Evolutionary conservation across 2,329 filamentous ascomycete genomes (phyloP).

Genomic region (Aureobasidium uvarum): DNA sequence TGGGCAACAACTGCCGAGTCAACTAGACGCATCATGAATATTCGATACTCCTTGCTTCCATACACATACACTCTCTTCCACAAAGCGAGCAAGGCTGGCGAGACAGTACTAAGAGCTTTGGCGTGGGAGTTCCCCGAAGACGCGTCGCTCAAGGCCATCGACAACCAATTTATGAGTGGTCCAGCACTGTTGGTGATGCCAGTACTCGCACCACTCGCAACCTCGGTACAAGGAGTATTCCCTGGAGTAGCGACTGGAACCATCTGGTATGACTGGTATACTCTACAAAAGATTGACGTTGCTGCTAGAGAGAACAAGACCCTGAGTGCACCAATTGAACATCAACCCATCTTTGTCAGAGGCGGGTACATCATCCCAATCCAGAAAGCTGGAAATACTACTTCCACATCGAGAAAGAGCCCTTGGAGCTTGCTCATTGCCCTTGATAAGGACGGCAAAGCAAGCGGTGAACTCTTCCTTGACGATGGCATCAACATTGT

Average conservation of each 20-base stretch:
- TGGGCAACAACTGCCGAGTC: constrained; percentile 34
- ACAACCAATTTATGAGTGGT: constrained; percentile 36
- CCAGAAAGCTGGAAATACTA: constrained; percentile 33
- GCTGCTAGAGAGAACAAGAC: constrained; percentile 34
- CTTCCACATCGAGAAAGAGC: constrained; percentile 29
- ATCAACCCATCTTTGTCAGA: constrained; percentile 32
- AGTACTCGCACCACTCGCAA: constrained; percentile 32
- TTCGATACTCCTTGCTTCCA: constrained; percentile 33
- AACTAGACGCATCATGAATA: constrained; percentile 34
- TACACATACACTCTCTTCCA: constrained; percentile 37
- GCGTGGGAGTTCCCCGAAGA: constrained; percentile 36
- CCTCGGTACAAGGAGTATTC: constrained; percentile 34
- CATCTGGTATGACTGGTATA: constrained; percentile 36
- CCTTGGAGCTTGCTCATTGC: constrained; percentile 34
- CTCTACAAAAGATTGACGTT: constrained; percentile 30
- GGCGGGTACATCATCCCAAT: constrained; percentile 34
- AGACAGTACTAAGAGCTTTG: constrained; percentile 33
- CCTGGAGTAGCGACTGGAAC: constrained; percentile 33
- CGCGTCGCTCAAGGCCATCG: constrained; percentile 31
- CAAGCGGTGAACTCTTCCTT: constrained; percentile 32
- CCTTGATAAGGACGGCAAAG: constrained; percentile 31
- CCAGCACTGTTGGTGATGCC: constrained; percentile 33
- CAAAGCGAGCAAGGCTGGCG: constrained; percentile 31
- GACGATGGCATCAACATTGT: constrained; percentile 34
- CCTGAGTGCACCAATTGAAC: constrained; percentile 31